Evolutionary conservation across 371 early-diverging fungal species (phyloP).

Genomic region (Saksenaea vasiformis): DNA sequence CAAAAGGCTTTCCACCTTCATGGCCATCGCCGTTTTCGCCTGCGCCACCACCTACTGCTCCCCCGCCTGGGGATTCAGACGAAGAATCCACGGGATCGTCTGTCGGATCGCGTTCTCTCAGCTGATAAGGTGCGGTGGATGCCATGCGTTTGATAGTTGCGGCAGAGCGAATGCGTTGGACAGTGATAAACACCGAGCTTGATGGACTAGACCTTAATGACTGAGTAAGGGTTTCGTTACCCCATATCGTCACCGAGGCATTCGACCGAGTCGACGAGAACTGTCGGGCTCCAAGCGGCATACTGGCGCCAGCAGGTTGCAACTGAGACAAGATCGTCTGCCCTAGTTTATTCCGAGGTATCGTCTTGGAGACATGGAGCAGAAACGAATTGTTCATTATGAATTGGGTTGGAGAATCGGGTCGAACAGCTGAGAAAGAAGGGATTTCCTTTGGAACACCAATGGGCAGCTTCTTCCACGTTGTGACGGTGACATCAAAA

Average conservation of each 20-base stretch:
- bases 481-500: no score
- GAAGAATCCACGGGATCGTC: slow-evolving; percentile 27
- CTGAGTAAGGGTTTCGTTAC: slow-evolving; percentile 29
- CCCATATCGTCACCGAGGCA: slow-evolving; percentile 44
- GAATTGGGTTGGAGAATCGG: background rate
- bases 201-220: slow-evolving; percentile 23
- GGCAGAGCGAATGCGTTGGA: slow-evolving; percentile 38
- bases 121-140: slow-evolving; percentile 18
- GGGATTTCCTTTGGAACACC: no score
- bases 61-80: slow-evolving; percentile 17
- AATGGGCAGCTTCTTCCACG: no score
- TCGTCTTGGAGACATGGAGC: slow-evolving; percentile 54
- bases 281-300: slow-evolving; percentile 25
- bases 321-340: slow-evolving; percentile 42
- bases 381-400: slow-evolving; percentile 41
- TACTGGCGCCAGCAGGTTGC: slow-evolving; percentile 17
- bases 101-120: slow-evolving; percentile 40
- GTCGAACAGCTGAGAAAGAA: background rate
- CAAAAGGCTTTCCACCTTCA: slow-evolving; percentile 19
- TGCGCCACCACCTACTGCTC: slow-evolving; percentile 26
- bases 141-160: slow-evolving; percentile 28
- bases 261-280: slow-evolving; percentile 29
- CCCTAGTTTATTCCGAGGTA: slow-evolving; percentile 46
- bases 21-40: slow-evolving; percentile 26
- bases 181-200: slow-evolving; percentile 31